Evolutionary conservation across 2,329 filamentous ascomycete species (phyloP).

Genomic region (Cladosporium colombiae): DNA sequence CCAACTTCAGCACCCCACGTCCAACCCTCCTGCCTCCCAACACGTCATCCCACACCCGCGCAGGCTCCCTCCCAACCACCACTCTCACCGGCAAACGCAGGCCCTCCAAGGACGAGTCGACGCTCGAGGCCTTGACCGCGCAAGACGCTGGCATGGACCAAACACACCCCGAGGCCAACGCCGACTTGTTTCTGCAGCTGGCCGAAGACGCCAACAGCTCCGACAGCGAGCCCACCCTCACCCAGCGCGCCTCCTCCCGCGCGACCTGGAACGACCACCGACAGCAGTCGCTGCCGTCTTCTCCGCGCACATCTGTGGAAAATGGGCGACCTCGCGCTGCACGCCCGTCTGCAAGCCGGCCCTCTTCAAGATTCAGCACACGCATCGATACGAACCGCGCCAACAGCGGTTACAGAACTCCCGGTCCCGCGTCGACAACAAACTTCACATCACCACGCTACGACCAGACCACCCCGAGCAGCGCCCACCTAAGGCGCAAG

Average conservation of each 20-base stretch:
- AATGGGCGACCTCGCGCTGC: constrained; percentile 28
- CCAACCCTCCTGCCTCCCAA: background rate
- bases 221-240: constrained; percentile 13
- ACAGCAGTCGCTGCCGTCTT: constrained; percentile 22
- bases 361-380: constrained; percentile 27
- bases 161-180: constrained; percentile 21
- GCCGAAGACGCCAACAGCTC: constrained; percentile 28
- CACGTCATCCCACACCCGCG: constrained; percentile 14
- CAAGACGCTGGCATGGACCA: constrained; percentile 7
- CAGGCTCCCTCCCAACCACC: constrained; percentile 4
- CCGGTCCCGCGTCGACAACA: constrained; percentile 19
- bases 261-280: constrained; percentile 55
- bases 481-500: constrained; percentile 27
- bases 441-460: constrained; percentile 23
- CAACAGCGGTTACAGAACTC: constrained; percentile 24
- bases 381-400: constrained; percentile 27
- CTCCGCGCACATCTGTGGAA: constrained; percentile 12
- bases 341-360: constrained; percentile 23
- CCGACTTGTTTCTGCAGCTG: constrained; percentile 36
- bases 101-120: constrained; percentile 8
- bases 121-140: constrained; percentile 16
- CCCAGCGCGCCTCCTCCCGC: constrained; percentile 47
- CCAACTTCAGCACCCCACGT: constrained; percentile 3
- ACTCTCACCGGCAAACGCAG: background rate
- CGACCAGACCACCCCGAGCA: constrained; percentile 28